Percentiles rank a stretch among this genome's conserved stretches.
phyloP scores from a whole-genome alignment of 176 grass and related monocot species.

The Puccinellia tenuiflora region DNA sequence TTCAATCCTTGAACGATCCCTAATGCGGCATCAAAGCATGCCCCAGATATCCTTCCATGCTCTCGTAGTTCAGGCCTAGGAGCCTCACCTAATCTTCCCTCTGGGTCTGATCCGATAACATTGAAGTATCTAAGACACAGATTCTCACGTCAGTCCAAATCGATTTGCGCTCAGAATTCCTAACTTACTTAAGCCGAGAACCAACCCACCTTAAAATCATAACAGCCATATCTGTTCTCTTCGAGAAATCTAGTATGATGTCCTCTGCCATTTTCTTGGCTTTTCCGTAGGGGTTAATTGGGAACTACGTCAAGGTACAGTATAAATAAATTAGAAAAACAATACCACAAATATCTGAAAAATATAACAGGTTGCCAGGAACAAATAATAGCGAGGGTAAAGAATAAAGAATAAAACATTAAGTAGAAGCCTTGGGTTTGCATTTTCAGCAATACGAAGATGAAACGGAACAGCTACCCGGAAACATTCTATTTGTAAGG shows the following conservation, averaged over 20 bases:
- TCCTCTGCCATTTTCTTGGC: constrained; percentile 89
- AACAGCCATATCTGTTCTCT: constrained; percentile 60
- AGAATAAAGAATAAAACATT: constrained; percentile 1
- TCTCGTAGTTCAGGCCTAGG: constrained; percentile 70
- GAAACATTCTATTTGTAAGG: background rate
- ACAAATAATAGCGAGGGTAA: background rate
- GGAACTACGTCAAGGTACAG: constrained; percentile 33
- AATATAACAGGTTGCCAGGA: background rate
- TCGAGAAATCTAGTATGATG: constrained; percentile 80
- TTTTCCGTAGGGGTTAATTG: constrained; percentile 85
- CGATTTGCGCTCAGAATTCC: background rate
- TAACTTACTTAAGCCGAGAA: background rate
- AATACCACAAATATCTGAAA: background rate
- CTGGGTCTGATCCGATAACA: constrained; percentile 77
- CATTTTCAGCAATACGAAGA: constrained; percentile 1
- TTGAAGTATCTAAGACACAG: constrained; percentile 61
- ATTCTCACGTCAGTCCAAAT: constrained; percentile 18
- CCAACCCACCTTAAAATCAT: constrained; percentile 69
- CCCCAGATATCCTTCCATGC: constrained; percentile 77
- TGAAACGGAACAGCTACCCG: background rate
- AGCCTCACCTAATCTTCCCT: constrained; percentile 74
- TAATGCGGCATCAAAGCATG: constrained; percentile 77
- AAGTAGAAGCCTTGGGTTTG: background rate
- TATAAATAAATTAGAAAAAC: constrained; percentile 21
- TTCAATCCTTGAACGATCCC: constrained; percentile 62